Base-by-base conservation (phyloP, 805 yeast genomes). In the Pichia eremophila region DNA sequence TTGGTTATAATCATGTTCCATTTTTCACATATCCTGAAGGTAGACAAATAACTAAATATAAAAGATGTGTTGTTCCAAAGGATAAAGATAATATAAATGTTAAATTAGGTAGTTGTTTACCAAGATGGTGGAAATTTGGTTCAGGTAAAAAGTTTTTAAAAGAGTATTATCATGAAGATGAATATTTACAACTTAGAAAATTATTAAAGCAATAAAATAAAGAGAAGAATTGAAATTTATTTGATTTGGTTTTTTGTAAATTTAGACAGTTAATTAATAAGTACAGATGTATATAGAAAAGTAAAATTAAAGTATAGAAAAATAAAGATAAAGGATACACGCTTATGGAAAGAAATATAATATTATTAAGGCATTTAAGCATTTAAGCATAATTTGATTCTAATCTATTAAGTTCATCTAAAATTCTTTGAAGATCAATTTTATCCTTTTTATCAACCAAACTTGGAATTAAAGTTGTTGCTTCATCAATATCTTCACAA, bases 401-500 rank as follows among this genome's bases (percentile, higher is more conserved):
- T 46, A 77, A 64, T 58, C 79, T 78, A 55, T 95, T 79, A 60
- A 91, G 73, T 69, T 93, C 96, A 55, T 90, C 95, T 56, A 93
- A 72, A 48, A 91, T 75, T 43, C 86, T 81, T 64, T 89, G 95
- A 50, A 93, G 69, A 60, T 90, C 97, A 40, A 85, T 85, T 54
- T 89, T 95, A 10, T 85, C 77, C 45, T 85, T 88, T 65, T 90
- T 90, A 51, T 75, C 79, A 25, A 78, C 75, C 60, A 93, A 73
- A 65, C 95, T 85, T 42, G 99, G 97, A 49, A 93, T 83, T 59
- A 93, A 73, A 17, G 96, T 86, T 67, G 87, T 87, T 36, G 98
- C 98, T 70, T 93, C 99, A 61, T 78, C 99, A 7, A 95, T 89
- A 53, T 91, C 97, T 61, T 91, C 99, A 67, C 97, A 90, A 31